These are phyloP conservation scores for Amniculicola lignicola DNA, from an alignment of 495 filamentous ascomycete species.

Conservation along the genomic window DNA sequence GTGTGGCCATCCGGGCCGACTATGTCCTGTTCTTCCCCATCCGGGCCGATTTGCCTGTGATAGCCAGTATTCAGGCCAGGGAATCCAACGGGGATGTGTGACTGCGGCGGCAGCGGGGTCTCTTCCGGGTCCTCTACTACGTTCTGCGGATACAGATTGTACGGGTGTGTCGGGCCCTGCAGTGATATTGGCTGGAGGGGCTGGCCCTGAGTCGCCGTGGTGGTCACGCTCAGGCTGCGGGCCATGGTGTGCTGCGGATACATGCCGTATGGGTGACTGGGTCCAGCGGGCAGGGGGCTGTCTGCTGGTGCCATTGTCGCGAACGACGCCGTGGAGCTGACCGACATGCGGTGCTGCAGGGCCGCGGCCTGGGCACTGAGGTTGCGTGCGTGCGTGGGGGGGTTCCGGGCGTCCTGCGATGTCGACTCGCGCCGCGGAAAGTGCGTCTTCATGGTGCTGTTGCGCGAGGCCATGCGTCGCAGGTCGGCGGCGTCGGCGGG, in stretches of 20 bases:
- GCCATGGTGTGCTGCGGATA: conserved; percentile 41
- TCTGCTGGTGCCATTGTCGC: conserved; percentile 36
- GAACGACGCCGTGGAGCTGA: conserved; percentile 39
- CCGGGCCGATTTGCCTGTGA: conserved; percentile 67
- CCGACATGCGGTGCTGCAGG: conserved; percentile 25
- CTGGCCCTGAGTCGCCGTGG: conserved; percentile 24
- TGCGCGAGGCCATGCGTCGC: conserved; percentile 29
- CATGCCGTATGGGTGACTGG: conserved; percentile 45
- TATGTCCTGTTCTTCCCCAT: conserved; percentile 83
- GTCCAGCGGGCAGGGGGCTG: conserved; percentile 36
- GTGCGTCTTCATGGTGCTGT: conserved; percentile 28
- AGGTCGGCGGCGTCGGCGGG: conserved; percentile 18
- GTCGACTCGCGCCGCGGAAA: conserved; percentile 13
- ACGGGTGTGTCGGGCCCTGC: conserved; percentile 76
- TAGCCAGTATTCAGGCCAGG: conserved; percentile 60
- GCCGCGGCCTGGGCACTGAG: conserved; percentile 29
- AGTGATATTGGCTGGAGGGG: conserved; percentile 27
- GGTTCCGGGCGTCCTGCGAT: conserved; percentile 5
- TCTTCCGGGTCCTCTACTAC: conserved; percentile 44
- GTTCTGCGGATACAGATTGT: conserved; percentile 83
- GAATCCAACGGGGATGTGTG: conserved; percentile 69
- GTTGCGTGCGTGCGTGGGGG: conserved; percentile 16
- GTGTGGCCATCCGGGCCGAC: conserved; percentile 88
- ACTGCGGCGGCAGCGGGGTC: conserved; percentile 40
- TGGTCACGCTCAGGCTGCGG: conserved; percentile 37